These are phyloP conservation scores for Sporothrix pallida DNA, from an alignment of 2,329 filamentous ascomycete species.

Conservation along the genomic window DNA sequence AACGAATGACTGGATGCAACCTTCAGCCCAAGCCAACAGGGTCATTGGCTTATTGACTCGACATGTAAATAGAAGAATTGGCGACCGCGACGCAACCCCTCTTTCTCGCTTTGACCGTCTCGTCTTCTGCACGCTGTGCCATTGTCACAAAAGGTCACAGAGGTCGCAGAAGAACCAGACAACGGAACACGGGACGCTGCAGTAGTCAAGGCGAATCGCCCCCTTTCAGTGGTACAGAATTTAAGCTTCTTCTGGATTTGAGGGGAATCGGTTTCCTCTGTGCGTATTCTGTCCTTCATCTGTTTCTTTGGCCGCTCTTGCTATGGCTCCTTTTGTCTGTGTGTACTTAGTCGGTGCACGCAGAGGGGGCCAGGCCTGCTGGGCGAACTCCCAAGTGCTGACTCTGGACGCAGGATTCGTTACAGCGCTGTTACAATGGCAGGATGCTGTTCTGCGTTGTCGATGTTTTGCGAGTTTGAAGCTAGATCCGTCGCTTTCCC, in stretches of 20 bases:
- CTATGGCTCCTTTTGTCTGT: constrained; percentile 7
- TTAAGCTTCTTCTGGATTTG: constrained; percentile 30
- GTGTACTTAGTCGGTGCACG: constrained; percentile 9
- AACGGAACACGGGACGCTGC: constrained; percentile 7
- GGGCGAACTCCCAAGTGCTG: neutral
- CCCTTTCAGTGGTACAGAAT: constrained; percentile 23
- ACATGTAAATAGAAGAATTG: neutral
- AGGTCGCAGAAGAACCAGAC: neutral
- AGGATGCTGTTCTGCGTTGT: constrained; percentile 4
- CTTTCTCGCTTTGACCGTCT: constrained; percentile 21
- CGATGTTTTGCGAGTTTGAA: constrained; percentile 11
- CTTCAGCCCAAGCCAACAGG: constrained; percentile 20
- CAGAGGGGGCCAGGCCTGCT: neutral
- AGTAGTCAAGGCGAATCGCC: neutral
- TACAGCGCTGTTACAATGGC: constrained; percentile 18
- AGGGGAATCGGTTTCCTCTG: neutral
- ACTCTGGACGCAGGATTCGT: neutral
- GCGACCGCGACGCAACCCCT: neutral
- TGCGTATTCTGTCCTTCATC: neutral
- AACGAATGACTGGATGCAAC: constrained; percentile 12
- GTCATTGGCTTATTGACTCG: neutral
- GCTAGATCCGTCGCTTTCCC: constrained; percentile 10
- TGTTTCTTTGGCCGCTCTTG: neutral
- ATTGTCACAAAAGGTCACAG: constrained; percentile 18
- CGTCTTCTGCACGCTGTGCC: constrained; percentile 8